Base-by-base conservation (phyloP, 192 early-diverging fungal genomes). In the Backusella westeae region DNA sequence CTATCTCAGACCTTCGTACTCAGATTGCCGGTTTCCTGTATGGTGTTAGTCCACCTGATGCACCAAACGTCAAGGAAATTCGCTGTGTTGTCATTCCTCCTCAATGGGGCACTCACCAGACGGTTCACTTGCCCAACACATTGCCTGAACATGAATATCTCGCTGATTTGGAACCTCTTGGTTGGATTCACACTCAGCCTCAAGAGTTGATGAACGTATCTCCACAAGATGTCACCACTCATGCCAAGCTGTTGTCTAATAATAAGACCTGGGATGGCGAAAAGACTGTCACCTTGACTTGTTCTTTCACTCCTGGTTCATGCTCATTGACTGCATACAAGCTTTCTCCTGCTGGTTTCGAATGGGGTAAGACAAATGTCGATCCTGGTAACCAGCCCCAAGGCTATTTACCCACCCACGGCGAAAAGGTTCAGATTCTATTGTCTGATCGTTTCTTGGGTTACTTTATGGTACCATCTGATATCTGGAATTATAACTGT, bases 141-240 rank as follows among this genome's bases (percentile, higher is more conserved):
- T 86, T 98, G 72, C 98, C 98, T 19, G 91, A 92, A 39, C 94
- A 99, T 83, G 95, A 96, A 80, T 94, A 95, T 63, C 82, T 99
- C 76, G 90, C 89, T 56, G 96, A 97, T 72, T 88, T 96, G 56
- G 98, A 99, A 81, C 98, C 98, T 17, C 88, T 99, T 44, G 98
- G 98, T 53, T 98, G 97, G 95, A 93, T 99, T 69, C 97, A 98
- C 78, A 98, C 98, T 17, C 96, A 97, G 88, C 97, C 98, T 34
- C 94, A 94, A 80, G 95, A 97, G 82, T 80, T 95, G 41, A 89
- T 93, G 52, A 93, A 96, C 78, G 83, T 99, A 59, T 93, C 91
- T 65, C 95, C 98, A 17, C 93, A 95, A 77, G 96, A 98, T 83
- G 92, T 97, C 34, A 94, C 94, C 6, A 92, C 90, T 66, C 98